These are phyloP conservation scores for Tylopilus sp. DNA, from an alignment of 768 basidiomycete genomes.

Conservation along the genomic window DNA sequence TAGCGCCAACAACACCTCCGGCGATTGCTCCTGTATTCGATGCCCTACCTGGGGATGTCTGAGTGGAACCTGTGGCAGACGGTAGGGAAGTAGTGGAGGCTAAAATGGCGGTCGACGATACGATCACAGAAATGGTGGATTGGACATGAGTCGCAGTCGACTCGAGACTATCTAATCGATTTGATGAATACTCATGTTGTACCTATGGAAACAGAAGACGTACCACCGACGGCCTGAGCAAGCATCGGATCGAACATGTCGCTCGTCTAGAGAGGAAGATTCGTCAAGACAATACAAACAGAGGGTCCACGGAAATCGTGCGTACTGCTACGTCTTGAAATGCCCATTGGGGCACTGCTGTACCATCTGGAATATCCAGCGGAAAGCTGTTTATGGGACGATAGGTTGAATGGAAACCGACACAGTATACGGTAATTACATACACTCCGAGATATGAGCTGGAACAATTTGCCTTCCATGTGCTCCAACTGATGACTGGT, in stretches of 20 bases:
- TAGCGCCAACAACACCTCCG: constrained; percentile 65
- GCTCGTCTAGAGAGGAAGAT: constrained; percentile 23
- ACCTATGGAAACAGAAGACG: neutral
- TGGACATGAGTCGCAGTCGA: constrained; percentile 36
- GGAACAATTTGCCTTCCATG: constrained; percentile 49
- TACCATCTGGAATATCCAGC: constrained; percentile 41
- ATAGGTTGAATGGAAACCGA: neutral
- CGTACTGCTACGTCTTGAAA: constrained; percentile 51
- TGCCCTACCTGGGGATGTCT: constrained; percentile 7
- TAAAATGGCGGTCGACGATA: constrained; percentile 14
- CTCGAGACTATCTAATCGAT: constrained; percentile 39
- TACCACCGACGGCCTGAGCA: constrained; percentile 34
- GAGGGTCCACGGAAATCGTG: neutral
- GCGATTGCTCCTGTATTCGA: constrained; percentile 52
- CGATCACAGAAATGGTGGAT: constrained; percentile 18
- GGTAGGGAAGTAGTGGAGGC: constrained; percentile 13
- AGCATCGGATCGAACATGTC: constrained; percentile 38
- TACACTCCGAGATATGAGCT: constrained; percentile 30
- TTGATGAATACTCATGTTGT: neutral
- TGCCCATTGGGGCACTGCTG: constrained; percentile 60
- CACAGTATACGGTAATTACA: neutral
- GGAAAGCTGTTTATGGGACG: constrained; percentile 39
- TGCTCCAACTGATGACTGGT: constrained; percentile 40
- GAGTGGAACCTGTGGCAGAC: constrained; percentile 3
- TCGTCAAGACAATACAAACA: constrained; percentile 1